phyloP scores from a whole-genome alignment of 2,329 filamentous ascomycete species.

The Fusarium paranaense region DNA sequence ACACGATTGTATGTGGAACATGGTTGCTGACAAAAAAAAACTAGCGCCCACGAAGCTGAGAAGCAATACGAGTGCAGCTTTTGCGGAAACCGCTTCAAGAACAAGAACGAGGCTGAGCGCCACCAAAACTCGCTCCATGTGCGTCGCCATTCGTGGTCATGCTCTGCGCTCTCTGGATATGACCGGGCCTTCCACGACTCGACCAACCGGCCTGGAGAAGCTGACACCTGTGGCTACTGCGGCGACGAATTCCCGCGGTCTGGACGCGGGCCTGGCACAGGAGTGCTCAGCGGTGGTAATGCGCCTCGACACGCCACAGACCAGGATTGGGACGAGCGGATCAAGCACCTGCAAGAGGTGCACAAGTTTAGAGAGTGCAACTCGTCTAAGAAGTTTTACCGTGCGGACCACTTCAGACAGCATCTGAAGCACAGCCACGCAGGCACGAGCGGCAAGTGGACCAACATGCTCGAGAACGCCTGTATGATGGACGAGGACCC shows the following conservation, averaged over 20 bases:
- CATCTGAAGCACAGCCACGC: constrained; percentile 98
- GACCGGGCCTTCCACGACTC: constrained; percentile 90
- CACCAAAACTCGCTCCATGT: constrained; percentile 97
- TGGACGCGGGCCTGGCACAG: constrained; percentile 53
- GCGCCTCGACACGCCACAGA: constrained; percentile 70
- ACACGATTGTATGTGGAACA: background rate
- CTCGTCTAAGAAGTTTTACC: constrained; percentile 96
- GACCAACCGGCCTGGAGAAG: constrained; percentile 71
- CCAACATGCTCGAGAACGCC: constrained; percentile 95
- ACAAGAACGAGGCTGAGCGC: constrained; percentile 97
- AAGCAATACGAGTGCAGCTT: constrained; percentile 96
- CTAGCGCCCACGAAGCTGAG: constrained; percentile 87
- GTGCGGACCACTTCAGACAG: constrained; percentile 97
- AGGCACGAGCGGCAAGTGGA: constrained; percentile 98
- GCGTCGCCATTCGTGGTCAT: constrained; percentile 95
- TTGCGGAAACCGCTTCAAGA: constrained; percentile 96
- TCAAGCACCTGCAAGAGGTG: constrained; percentile 87
- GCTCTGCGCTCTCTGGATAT: constrained; percentile 82
- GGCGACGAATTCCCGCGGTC: constrained; percentile 83
- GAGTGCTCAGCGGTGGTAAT: constrained; percentile 50
- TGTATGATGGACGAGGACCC: constrained; percentile 91
- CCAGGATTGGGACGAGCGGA: constrained; percentile 87
- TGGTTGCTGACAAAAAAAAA: constrained; percentile 38
- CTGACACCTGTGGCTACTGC: constrained; percentile 93
- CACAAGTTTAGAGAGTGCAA: constrained; percentile 99